Evolutionary conservation across 2,329 filamentous ascomycete species (phyloP).

Genomic region (Fulvia fulva): DNA sequence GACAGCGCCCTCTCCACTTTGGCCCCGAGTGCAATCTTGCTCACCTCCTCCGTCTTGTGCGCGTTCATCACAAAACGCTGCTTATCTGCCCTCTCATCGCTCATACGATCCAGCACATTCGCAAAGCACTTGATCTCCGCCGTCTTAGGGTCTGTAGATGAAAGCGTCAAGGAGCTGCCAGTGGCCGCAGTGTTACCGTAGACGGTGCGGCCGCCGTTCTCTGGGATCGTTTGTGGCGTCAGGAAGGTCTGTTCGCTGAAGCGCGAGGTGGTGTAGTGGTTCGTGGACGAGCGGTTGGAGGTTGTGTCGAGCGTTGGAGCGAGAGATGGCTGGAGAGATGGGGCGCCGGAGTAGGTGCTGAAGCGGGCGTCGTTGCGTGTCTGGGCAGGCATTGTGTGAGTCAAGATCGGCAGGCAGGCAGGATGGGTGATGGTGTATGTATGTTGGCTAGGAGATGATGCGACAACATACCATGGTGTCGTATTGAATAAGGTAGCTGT

Average conservation of each 20-base stretch:
- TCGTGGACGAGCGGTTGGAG: slow-evolving; percentile 26
- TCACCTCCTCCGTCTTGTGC: slow-evolving; percentile 76
- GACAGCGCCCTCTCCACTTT: slow-evolving; percentile 86
- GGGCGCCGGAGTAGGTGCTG: slow-evolving; percentile 49
- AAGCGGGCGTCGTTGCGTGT: slow-evolving; percentile 19
- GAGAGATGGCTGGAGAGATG: slow-evolving; percentile 50
- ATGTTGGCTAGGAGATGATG: neutral
- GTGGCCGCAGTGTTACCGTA: slow-evolving; percentile 20
- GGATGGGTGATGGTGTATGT: neutral
- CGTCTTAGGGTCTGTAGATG: slow-evolving; percentile 47
- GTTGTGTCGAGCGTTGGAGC: slow-evolving; percentile 38
- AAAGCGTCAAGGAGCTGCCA: slow-evolving; percentile 28
- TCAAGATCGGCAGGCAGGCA: neutral
- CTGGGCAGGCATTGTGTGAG: slow-evolving; percentile 1
- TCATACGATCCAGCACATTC: slow-evolving; percentile 76
- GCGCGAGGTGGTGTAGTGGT: slow-evolving; percentile 17
- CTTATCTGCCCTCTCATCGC: slow-evolving; percentile 77
- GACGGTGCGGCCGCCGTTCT: slow-evolving; percentile 14
- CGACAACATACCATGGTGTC: neutral
- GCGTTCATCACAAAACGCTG: slow-evolving; percentile 77
- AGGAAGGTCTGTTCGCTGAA: slow-evolving; percentile 22
- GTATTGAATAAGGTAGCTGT: neutral
- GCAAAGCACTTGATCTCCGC: slow-evolving; percentile 72
- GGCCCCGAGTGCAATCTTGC: slow-evolving; percentile 81
- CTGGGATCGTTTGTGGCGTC: slow-evolving; percentile 18